A percentile compares a stretch with the other conserved stretches of the same genome.
Evolutionary conservation across 331 rosid species (phyloP).

Genomic region (Malus hybrid): DNA sequence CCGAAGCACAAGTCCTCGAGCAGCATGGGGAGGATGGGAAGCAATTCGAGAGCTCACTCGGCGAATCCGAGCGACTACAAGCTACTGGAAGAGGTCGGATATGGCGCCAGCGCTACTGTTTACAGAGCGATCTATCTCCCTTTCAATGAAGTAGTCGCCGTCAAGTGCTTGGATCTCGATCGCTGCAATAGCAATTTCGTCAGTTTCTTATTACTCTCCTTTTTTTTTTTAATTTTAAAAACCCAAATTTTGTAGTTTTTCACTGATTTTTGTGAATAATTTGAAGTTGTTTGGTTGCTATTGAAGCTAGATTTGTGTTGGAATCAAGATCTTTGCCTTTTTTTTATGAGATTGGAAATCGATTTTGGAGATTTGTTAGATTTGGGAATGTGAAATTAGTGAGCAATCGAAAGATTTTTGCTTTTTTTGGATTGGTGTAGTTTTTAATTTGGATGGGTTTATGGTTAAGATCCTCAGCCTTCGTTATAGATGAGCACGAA

Average conservation of each 20-base stretch:
- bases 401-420: not conserved
- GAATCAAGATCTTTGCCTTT: not conserved
- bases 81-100: conserved; percentile 95
- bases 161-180: conserved; percentile 97
- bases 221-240: no score
- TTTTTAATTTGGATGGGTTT: not conserved
- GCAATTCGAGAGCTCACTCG: conserved; percentile 36
- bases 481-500: not conserved
- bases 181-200: conserved; percentile 84
- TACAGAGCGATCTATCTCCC: conserved; percentile 81
- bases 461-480: conserved; percentile 1
- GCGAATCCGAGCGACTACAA: conserved; percentile 60
- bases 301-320: not conserved
- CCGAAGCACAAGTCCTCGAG: not conserved
- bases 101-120: conserved; percentile 94
- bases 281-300: not conserved
- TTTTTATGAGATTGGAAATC: not conserved
- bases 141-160: conserved; percentile 68
- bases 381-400: not conserved
- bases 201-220: conserved; percentile 1
- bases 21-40: conserved; percentile 42
- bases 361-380: not conserved
- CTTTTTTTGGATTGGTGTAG: not conserved
- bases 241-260: not conserved
- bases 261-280: not conserved